Base-by-base conservation (phyloP, 805 yeast genomes). In the Lipomyces yamadae region DNA sequence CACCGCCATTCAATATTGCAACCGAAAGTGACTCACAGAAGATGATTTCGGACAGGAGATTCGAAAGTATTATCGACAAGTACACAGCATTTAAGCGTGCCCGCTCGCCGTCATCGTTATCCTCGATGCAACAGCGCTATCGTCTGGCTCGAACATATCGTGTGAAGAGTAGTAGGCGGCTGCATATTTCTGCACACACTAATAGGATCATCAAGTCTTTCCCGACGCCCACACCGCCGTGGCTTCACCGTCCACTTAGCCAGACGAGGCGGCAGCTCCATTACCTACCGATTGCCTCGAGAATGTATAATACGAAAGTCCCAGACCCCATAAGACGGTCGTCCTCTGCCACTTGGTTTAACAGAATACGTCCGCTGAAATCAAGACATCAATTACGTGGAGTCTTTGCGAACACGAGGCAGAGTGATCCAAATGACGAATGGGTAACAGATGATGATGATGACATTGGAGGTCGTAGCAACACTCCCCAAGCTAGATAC, bases 401-500 rank as follows among this genome's bases (percentile, higher is more conserved):
- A 5, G 32, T 33, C 7, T 8, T 24, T 24, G 24, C 11, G 10
- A 53, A 15, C 6, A 11, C 56, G 13, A 53, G 10, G 34, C 34
- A 1, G 33, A 32, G 18, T 29, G 34, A 53, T 42, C 4, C 8
- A 39, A 33, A 18, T 29, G 55, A 52, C 34, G 58, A 56, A n/a
- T 56, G 58, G 58, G 24, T 56, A 3, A 56, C 58, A 5, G 58
- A 56, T 5, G 29, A 56, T 56, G 58, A 56, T 56, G 58, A 34
- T 2, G 58, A 56, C 15, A 3, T 15, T 3, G 24, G 48, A 42
- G 18, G 48, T 5, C 24, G n/a, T 42, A 7, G 24, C n/a, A 8
- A 34, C 55, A 13, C 15, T 52, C 29, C 32, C n/a, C 18, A 33
- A 11, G 50, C 35, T 34, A 29, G n/a, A 15, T 30, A 56, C n/a